phyloP scores from a whole-genome alignment of 1,139 yeast species.

The Geotrichum reessii region DNA sequence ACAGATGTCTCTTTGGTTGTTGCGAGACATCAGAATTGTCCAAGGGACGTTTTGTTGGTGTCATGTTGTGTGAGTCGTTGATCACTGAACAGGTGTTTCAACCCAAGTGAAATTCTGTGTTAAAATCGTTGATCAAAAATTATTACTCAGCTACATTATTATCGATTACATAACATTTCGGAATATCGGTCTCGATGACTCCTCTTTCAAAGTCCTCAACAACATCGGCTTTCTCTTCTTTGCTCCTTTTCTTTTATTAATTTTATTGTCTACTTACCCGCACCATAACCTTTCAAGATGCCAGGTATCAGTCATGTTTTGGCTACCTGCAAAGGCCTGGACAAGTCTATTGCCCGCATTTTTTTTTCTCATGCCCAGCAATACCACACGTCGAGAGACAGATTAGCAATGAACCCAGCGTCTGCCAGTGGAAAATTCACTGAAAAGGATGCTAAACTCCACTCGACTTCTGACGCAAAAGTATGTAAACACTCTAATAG shows the following conservation, averaged over 20 bases:
- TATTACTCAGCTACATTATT: background rate
- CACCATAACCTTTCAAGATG: background rate
- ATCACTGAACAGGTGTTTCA: background rate
- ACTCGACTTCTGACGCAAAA: slow-evolving; percentile 19
- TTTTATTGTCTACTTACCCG: background rate
- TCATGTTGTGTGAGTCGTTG: slow-evolving; percentile 2
- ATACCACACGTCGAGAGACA: background rate
- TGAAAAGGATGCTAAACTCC: slow-evolving; percentile 14
- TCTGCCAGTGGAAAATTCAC: slow-evolving; percentile 7
- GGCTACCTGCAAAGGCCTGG: background rate
- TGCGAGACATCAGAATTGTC: background rate
- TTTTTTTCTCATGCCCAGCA: background rate
- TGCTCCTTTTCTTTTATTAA: background rate
- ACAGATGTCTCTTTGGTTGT: slow-evolving; percentile 2
- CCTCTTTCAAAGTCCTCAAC: background rate
- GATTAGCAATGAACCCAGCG: background rate
- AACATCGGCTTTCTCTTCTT: background rate
- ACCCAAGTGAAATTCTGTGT: background rate
- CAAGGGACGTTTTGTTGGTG: background rate
- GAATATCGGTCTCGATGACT: background rate
- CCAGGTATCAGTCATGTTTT: slow-evolving; percentile 1
- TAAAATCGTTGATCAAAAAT: background rate
- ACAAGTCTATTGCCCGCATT: background rate
- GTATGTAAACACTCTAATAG: background rate
- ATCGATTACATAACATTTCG: background rate